These are phyloP conservation scores for Parietaria judaica DNA, from an alignment of 306 rosid genomes.

Conservation along the genomic window DNA sequence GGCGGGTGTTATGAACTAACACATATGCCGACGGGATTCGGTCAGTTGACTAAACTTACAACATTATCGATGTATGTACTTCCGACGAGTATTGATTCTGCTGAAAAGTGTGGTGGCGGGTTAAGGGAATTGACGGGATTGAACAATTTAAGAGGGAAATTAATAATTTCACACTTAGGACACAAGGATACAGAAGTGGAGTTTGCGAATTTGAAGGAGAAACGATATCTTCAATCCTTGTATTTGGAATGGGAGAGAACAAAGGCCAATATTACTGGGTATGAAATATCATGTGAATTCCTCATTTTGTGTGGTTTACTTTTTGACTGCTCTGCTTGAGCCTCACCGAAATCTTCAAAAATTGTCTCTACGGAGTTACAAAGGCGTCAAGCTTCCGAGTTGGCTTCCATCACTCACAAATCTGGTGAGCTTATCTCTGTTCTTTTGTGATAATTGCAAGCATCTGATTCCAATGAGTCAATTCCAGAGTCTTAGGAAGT, in stretches of 20 bases:
- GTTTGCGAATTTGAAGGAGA: not conserved
- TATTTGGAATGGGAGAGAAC: not conserved
- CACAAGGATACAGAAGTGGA: not conserved
- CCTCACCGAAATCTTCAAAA: constrained; percentile 12
- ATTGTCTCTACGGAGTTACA: not conserved
- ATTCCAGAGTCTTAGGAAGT: not conserved
- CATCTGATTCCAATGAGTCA: constrained; percentile 1
- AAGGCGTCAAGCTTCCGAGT: constrained; percentile 13
- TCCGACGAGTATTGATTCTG: not conserved
- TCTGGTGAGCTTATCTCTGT: not conserved
- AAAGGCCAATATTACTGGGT: not conserved
- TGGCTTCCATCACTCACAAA: constrained; percentile 3
- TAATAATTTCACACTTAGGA: not conserved
- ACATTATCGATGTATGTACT: not conserved
- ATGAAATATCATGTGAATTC: constrained; percentile 20
- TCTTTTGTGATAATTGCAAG: rapidly evolving
- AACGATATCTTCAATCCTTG: constrained; percentile 3
- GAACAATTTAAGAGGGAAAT: constrained; percentile 4
- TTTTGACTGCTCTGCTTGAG: too few species aligned
- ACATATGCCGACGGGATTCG: not conserved
- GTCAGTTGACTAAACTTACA: constrained; percentile 1
- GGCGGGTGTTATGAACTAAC: not conserved
- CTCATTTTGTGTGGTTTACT: too few species aligned
- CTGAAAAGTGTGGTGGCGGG: not conserved
- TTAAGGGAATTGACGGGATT: not conserved